phyloP scores from a whole-genome alignment of 768 basidiomycete species.

The Termitomyces sp. region DNA sequence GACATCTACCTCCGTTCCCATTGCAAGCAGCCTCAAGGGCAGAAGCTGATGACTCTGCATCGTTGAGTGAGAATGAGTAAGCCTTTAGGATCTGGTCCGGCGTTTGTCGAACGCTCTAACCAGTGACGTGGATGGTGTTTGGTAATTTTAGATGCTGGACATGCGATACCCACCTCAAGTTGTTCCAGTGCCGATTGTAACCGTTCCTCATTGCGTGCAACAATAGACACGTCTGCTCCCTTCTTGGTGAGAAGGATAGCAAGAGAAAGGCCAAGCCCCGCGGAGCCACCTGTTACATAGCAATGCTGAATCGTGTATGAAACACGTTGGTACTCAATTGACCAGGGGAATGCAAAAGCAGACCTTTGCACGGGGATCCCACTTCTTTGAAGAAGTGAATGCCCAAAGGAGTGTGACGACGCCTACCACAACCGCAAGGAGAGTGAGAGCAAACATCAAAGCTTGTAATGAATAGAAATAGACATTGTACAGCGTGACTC shows the following conservation, averaged over 20 bases:
- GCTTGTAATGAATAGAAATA: conserved; percentile 5
- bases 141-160: conserved; percentile 25
- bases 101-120: conserved; percentile 49
- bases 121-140: background rate
- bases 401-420: conserved; percentile 7
- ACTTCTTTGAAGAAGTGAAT: conserved; percentile 30
- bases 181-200: conserved; percentile 58
- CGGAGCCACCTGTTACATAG: conserved; percentile 83
- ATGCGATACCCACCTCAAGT: conserved; percentile 53
- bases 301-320: conserved; percentile 52
- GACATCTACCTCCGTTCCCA: conserved; percentile 51
- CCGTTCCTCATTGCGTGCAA: conserved; percentile 69
- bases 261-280: conserved; percentile 80
- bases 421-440: background rate
- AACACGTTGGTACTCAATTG: background rate
- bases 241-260: conserved; percentile 61
- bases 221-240: conserved; percentile 85
- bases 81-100: conserved; percentile 59
- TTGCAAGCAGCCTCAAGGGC: conserved; percentile 62
- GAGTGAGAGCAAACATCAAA: conserved; percentile 3
- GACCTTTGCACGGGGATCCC: conserved; percentile 42
- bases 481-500: background rate
- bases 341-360: background rate
- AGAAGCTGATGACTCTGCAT: conserved; percentile 46
- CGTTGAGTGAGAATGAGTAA: conserved; percentile 64